Base-by-base conservation (phyloP, 306 rosid genomes). In the Urtica urens region DNA sequence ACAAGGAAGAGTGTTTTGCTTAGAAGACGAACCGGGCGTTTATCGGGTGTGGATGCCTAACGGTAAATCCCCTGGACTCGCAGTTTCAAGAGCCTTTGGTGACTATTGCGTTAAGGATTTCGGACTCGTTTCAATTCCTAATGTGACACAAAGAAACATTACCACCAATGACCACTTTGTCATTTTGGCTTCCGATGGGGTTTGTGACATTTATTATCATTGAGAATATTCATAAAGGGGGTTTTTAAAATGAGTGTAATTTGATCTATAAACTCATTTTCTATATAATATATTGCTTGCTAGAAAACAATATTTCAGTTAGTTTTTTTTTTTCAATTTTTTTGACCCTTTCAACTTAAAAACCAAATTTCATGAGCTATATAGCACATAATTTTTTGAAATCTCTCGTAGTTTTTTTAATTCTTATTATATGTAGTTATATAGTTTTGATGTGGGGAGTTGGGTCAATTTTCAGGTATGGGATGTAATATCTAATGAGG, bases 161-260 rank as follows among this genome's bases (percentile, higher is more conserved):
- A 63, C 75, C 41, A 15, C 40, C 49, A 53, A 14, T 29, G 90
- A 83, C 64, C 85, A 74, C 40, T 80, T 80, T 68, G 63, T 83
- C 61, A 80, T 83, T 58, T 43, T 80, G 69, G 94, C 94, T 53
- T 64, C 90, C 15, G 90, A 80, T 67, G 90, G 94, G 75, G 94
- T 83, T n/a, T n/a, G n/a, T n/a, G n/a, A n/a, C n/a, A n/a, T n/a
- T n/a, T n/a, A n/a, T n/a, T n/a, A n/a, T n/a, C n/a, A n/a, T n/a
- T n/a, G n/a, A n/a, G n/a, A n/a, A n/a, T n/a, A n/a, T n/a, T n/a
- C n/a, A n/a, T n/a, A n/a, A n/a, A n/a, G n/a, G n/a, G n/a, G n/a
- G n/a, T n/a, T n/a, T n/a, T n/a, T n/a, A n/a, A n/a, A n/a, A n/a
- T n/a, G n/a, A n/a, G n/a, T n/a, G n/a, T n/a, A n/a, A n/a, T n/a